Percentiles rank a stretch among this genome's conserved stretches.
Evolutionary conservation across 2,329 filamentous ascomycete genomes (phyloP).

Genomic region (Xylariaceae sp.): DNA sequence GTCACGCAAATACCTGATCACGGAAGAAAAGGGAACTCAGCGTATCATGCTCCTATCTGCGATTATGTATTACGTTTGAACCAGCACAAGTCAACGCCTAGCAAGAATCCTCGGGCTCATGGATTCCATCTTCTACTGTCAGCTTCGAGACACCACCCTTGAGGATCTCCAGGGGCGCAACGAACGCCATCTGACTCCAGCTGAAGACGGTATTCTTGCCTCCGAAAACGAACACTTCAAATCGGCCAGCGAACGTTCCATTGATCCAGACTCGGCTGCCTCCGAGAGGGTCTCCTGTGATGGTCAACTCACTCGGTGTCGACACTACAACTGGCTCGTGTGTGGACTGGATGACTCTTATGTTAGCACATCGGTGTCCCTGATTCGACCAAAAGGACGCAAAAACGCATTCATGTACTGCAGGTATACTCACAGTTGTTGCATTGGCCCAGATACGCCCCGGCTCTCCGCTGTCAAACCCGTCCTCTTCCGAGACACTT

Average conservation of each 20-base stretch:
- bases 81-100: not conserved
- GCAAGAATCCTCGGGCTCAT: not conserved
- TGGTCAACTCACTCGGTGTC: slow-evolving; percentile 33
- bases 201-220: slow-evolving; percentile 47
- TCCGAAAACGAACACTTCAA: slow-evolving; percentile 51
- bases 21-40: too few relatives aligned
- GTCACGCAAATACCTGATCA: too few relatives aligned
- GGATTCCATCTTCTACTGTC: slow-evolving; percentile 10
- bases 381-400: not conserved
- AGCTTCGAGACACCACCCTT: slow-evolving; percentile 15
- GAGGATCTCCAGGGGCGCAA: slow-evolving; percentile 40
- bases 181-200: slow-evolving; percentile 54
- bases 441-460: slow-evolving; percentile 50
- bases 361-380: not conserved
- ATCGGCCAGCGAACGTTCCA: slow-evolving; percentile 42
- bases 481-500: slow-evolving; percentile 38
- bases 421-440: slow-evolving; percentile 26
- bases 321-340: slow-evolving; percentile 38
- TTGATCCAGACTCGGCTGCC: slow-evolving; percentile 47
- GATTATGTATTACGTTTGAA: too few relatives aligned
- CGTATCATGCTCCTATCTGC: not conserved
- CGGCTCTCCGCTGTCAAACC: slow-evolving; percentile 42
- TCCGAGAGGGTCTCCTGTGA: slow-evolving; percentile 40
- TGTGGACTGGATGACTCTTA: slow-evolving; percentile 30
- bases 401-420: not conserved